Evolutionary conservation across 176 grass and related monocot species (phyloP).

Genomic region (Juncus inflexus): DNA sequence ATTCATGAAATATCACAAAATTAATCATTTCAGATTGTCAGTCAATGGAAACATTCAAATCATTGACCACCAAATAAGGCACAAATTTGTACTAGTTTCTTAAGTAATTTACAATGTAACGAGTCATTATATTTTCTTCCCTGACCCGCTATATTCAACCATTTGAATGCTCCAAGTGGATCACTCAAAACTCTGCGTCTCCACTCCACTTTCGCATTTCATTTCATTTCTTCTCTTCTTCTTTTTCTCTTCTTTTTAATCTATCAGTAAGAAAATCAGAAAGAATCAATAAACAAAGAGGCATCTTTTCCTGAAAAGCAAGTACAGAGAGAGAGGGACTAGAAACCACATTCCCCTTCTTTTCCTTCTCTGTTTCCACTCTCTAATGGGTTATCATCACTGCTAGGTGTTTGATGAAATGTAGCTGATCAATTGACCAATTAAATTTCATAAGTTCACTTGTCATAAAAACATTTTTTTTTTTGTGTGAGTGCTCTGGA

Average conservation of each 20-base stretch:
- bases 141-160: no score
- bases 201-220: no score
- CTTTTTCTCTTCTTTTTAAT: conserved; percentile 1
- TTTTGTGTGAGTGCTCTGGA: no score
- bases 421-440: conserved; percentile 6
- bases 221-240: neutral
- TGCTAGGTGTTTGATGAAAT: conserved; percentile 23
- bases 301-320: conserved; percentile 11
- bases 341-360: neutral
- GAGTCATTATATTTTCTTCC: no score
- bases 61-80: no score
- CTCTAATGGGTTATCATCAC: neutral
- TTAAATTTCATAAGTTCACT: no score
- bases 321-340: neutral
- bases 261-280: conserved; percentile 9
- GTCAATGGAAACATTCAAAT: no score
- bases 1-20: no score
- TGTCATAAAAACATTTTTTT: no score
- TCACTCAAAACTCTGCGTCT: no score
- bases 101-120: neutral
- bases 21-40: no score
- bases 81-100: neutral
- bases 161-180: no score
- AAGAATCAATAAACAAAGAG: neutral
- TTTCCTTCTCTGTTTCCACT: neutral